Evolutionary conservation across 805 yeast species (phyloP), one percentile per base, ranked within the genome.

Genomic region (Lipomyces mesembrius): DNA sequence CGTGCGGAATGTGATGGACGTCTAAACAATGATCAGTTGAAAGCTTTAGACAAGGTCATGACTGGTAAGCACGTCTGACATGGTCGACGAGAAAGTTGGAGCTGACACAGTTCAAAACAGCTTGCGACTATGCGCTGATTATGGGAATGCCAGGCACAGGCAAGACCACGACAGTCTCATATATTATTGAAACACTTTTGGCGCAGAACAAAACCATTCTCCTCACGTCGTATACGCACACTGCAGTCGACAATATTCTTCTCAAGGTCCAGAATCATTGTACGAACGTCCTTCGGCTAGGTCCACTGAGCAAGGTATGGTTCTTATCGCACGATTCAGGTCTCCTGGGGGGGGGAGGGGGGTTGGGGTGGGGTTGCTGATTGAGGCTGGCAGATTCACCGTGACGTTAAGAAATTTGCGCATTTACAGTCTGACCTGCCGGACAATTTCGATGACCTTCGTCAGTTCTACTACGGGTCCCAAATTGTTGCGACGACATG

Each of bases 111-210:
- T n/a, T 35, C 5, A 20, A n/a, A n/a, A 25, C 29, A 58, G 71
- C 71, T 1, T 54, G 59, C 53, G 97, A 93, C 75, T 95, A 91
- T 75, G 82, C 93, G 3, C 80, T 95, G 72, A 84, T 95, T 22
- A 79, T 94, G 67, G 99, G 99, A 0, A 95, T 95, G 99, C 99
- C 99, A 0, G 99, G 99, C 2, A 95, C 98, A 0, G 99, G 97
- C 9, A 92, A 92, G 74, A 92, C 97, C 1, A 92, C 98, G 0
- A 90, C 93, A 0, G 92, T 95, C 62, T 89, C 96, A 0, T 87
- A 88, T 57, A 74, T 95, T 20, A 88, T 93, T 55, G 82, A 84
- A 65, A 79, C 84, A 53, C 75, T 95, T 35, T 88, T 88, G 2
- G 77, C 79, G 0, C 82, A 83, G 58, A 87, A 85, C 0, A 90